phyloP scores from a whole-genome alignment of 495 filamentous ascomycete species.

The Hypoxylon crocopeplum region DNA sequence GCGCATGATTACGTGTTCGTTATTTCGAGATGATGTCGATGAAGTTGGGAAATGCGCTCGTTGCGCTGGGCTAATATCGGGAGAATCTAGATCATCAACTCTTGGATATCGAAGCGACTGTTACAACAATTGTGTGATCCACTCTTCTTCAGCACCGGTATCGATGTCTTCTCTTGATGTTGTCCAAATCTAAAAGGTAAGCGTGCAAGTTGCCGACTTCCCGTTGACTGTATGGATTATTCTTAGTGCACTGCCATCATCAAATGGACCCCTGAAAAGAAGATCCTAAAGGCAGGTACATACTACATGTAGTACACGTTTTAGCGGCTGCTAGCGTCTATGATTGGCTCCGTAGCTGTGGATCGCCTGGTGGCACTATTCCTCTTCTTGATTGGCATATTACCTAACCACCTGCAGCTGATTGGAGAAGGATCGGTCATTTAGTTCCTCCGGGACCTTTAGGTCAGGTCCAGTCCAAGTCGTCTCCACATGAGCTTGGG shows the following conservation, averaged over 20 bases:
- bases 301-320: too few relatives aligned
- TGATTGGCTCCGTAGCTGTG: too few relatives aligned
- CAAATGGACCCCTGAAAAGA: slow-evolving; percentile 18
- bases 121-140: too few relatives aligned
- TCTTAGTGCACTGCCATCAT: slow-evolving; percentile 27
- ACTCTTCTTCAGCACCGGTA: too few relatives aligned
- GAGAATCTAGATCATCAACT: slow-evolving; percentile 10
- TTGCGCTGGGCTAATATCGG: slow-evolving; percentile 16
- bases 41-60: slow-evolving; percentile 18
- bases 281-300: background rate
- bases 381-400: too few relatives aligned
- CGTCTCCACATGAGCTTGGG: slow-evolving; percentile 24
- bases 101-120: background rate
- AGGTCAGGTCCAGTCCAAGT: background rate
- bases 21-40: slow-evolving; percentile 7
- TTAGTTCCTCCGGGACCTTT: too few relatives aligned
- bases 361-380: too few relatives aligned
- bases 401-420: too few relatives aligned
- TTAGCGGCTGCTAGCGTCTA: too few relatives aligned
- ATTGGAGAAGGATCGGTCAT: too few relatives aligned
- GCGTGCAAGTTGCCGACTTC: slow-evolving; percentile 28
- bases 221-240: slow-evolving; percentile 10
- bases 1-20: slow-evolving; percentile 27
- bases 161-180: background rate
- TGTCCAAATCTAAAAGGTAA: slow-evolving; percentile 15